Percentiles rank a stretch among this genome's conserved stretches.
These are phyloP conservation scores for Pichia sp. DNA, from an alignment of 1,139 yeast genomes.

Conservation along the genomic window DNA sequence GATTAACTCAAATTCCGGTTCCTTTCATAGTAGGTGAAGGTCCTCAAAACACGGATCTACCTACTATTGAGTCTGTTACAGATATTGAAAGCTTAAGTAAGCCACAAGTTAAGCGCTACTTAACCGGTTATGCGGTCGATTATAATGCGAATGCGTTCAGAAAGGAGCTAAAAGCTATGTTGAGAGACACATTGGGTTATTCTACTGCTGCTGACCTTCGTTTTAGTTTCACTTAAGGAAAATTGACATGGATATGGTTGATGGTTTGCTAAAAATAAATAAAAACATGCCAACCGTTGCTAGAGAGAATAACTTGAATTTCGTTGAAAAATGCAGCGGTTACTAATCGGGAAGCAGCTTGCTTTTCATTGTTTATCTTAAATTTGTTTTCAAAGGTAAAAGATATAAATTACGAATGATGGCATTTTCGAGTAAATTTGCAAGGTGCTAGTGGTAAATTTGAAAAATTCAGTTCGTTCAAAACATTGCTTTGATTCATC, in stretches of 20 bases:
- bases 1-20: conserved; percentile 2
- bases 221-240: background rate
- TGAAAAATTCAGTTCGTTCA: background rate
- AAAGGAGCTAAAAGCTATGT: background rate
- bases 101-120: background rate
- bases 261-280: background rate
- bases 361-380: background rate
- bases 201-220: background rate
- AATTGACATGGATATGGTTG: background rate
- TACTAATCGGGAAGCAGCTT: background rate
- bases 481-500: background rate
- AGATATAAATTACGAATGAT: background rate
- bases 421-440: background rate
- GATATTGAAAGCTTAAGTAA: background rate
- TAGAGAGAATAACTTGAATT: no score
- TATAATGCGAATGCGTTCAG: background rate
- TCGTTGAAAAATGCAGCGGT: background rate
- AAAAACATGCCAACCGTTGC: no score
- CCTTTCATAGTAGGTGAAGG: conserved; percentile 1
- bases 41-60: conserved; percentile 2
- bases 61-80: background rate
- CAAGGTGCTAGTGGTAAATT: background rate
- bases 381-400: background rate
- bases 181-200: conserved; percentile 2
- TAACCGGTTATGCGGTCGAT: background rate